Base-by-base conservation (phyloP, 78 protist species). In the Goniomonas avonlea region DNA sequence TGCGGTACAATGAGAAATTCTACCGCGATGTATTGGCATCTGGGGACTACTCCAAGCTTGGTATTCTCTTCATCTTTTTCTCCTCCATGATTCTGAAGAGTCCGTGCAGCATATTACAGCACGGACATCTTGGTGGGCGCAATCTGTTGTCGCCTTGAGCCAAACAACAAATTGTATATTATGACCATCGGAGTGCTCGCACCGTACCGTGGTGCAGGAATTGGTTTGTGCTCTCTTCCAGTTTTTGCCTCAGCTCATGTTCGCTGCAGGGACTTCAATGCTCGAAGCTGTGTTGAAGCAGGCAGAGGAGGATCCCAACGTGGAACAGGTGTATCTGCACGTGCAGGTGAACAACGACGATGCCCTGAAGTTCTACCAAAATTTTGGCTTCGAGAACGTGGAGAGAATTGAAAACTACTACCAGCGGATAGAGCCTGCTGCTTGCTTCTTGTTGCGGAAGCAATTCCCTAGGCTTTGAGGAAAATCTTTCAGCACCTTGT, bases 111-210 rank as follows among this genome's bases (percentile, higher is more conserved):
- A 2, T 68, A 68, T 21, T 68, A 68, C 20, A 41, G 59, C 29
- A 68, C 75, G n/a, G 75, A 68, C 8, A 34, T 68, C 5, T 35
- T 68, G 5, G 75, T 68, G 17, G 75, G 75, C 8, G 75, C 75
- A 37, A 68, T 68, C 25, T 68, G 75, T 34, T 68, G 75, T 7
- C 7, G 75, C 21, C 20, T 68, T 27, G 75, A 68, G 48, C n/a
- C n/a, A n/a, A n/a, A n/a, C n/a, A n/a, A n/a, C n/a, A 63, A 2
- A 1, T 53, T 68, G 13, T 68, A 68, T 53, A 68, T 68, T 2
- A 68, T 68, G 75, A 68, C 75, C 31, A 41, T 68, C 31, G 75
- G 75, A 17, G 75, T 68, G 40, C 75, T 68, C n/a, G 58, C 75
- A 1, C 75, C 75, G 5, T 68, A 68, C 56, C 75, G 75, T 7